A percentile compares a stretch with the other conserved stretches of the same genome.
phyloP scores from a whole-genome alignment of 108 stramenopile genomes.

The Cyclotella baltica region DNA sequence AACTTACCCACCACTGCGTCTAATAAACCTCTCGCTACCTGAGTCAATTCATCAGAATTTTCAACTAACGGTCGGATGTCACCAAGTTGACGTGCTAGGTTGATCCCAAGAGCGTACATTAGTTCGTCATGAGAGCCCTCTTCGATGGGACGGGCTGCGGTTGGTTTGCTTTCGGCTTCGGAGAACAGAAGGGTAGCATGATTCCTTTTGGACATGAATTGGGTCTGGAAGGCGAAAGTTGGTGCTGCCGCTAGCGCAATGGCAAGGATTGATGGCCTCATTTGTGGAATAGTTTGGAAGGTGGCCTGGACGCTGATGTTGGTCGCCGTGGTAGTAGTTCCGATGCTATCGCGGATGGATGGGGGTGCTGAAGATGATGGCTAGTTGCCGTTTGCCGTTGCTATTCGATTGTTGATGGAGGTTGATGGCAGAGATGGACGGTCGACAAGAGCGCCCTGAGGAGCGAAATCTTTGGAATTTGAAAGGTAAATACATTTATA shows the following conservation, averaged over 20 bases:
- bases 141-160: conserved; percentile 52
- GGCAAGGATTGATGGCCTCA: background rate
- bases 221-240: conserved; percentile 7
- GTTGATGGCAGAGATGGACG: no score
- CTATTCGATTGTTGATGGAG: no score
- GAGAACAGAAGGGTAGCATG: conserved; percentile 24
- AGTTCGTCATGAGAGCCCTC: conserved; percentile 80
- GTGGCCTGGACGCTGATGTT: no score
- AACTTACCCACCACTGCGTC: conserved; percentile 83
- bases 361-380: no score
- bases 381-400: no score
- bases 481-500: no score
- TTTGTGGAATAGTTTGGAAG: no score
- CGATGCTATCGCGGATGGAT: no score
- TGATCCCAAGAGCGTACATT: conserved; percentile 86
- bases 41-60: conserved; percentile 77
- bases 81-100: conserved; percentile 68
- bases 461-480: no score
- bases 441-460: no score
- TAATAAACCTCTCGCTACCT: conserved; percentile 80
- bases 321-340: no score
- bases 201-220: background rate
- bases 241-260: background rate
- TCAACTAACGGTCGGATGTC: conserved; percentile 84
- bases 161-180: conserved; percentile 21